These are phyloP conservation scores for Stephanodiscus triporus DNA, from an alignment of 108 stramenopile genomes.

Conservation along the genomic window DNA sequence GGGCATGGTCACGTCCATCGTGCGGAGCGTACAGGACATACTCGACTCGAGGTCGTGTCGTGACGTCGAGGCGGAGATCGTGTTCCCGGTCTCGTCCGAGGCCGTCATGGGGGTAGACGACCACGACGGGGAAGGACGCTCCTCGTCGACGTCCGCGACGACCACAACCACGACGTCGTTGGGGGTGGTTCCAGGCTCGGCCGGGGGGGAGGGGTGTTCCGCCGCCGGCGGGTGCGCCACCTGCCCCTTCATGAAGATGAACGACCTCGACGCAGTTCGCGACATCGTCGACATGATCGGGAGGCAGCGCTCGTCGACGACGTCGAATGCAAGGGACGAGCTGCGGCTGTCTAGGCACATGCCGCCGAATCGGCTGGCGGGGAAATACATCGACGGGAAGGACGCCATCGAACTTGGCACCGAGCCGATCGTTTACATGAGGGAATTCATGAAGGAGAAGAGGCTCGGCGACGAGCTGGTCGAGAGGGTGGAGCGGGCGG, in stretches of 20 bases:
- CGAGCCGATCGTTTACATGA: conserved; percentile 91
- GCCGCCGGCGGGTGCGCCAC: conserved; percentile 97
- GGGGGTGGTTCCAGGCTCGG: conserved; percentile 87
- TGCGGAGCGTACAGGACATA: conserved; percentile 85
- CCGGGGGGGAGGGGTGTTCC: conserved; percentile 93
- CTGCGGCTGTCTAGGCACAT: conserved; percentile 40
- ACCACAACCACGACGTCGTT: conserved; percentile 9
- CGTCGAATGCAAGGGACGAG: conserved; percentile 8
- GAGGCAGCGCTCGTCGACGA: background rate
- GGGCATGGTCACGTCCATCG: conserved; percentile 95
- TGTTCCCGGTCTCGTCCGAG: conserved; percentile 95
- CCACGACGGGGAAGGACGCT: conserved; percentile 38
- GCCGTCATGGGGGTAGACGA: conserved; percentile 79
- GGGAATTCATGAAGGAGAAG: conserved; percentile 82
- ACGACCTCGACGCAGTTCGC: conserved; percentile 88
- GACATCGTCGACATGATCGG: conserved; percentile 77
- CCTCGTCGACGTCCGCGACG: background rate
- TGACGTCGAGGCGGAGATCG: conserved; percentile 84
- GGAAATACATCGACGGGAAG: conserved; percentile 73
- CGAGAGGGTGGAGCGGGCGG: conserved; percentile 42
- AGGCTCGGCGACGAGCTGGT: conserved; percentile 66
- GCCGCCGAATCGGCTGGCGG: conserved; percentile 77
- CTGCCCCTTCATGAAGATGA: conserved; percentile 99
- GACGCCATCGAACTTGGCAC: conserved; percentile 84
- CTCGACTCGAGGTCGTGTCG: conserved; percentile 48